Conservation (phyloP, 305 asterid genomes). For the Solanum hybrid region DNA sequence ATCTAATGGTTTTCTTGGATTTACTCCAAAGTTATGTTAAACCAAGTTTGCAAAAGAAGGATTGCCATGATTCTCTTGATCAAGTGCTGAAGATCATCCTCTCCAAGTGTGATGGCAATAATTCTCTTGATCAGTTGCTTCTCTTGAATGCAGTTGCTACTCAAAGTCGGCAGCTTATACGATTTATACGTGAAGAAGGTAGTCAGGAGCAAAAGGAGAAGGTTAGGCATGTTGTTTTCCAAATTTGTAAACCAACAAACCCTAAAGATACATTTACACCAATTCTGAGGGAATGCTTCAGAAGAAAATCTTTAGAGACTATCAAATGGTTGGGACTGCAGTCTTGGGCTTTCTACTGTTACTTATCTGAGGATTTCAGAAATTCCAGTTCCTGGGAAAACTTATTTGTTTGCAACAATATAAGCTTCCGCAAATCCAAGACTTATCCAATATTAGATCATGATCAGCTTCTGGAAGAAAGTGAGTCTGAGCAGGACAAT, state of each 20-base stretch:
- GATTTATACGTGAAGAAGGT: slow-evolving; percentile 13
- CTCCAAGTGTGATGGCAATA: slow-evolving; percentile 3
- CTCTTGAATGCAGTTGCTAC: slow-evolving; percentile 13
- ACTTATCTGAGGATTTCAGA: slow-evolving; percentile 6
- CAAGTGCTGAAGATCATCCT: slow-evolving; percentile 7
- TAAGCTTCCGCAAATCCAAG: slow-evolving; percentile 12
- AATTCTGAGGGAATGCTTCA: slow-evolving; percentile 20
- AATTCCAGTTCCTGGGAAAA: slow-evolving; percentile 9
- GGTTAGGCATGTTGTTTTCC: slow-evolving; percentile 7
- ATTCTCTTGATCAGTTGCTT: slow-evolving; percentile 15
- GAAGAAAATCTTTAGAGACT: background rate
- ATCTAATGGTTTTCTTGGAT: slow-evolving; percentile 52
- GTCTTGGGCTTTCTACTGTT: slow-evolving; percentile 16
- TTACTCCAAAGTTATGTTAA: slow-evolving; percentile 51
- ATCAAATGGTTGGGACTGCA: slow-evolving; percentile 16
- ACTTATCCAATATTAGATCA: slow-evolving; percentile 6
- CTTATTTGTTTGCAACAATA: slow-evolving; percentile 9
- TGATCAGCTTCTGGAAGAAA: slow-evolving; percentile 4
- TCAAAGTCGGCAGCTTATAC: slow-evolving; percentile 14
- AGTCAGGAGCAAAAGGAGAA: slow-evolving; percentile 9
- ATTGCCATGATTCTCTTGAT: slow-evolving; percentile 19
- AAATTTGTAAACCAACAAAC: slow-evolving; percentile 8
- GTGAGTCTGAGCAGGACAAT: slow-evolving; percentile 4
- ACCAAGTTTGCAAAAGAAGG: slow-evolving; percentile 31
- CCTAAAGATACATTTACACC: slow-evolving; percentile 35